Conservation (phyloP, 768 basidiomycete species). For the Russula emetica region DNA sequence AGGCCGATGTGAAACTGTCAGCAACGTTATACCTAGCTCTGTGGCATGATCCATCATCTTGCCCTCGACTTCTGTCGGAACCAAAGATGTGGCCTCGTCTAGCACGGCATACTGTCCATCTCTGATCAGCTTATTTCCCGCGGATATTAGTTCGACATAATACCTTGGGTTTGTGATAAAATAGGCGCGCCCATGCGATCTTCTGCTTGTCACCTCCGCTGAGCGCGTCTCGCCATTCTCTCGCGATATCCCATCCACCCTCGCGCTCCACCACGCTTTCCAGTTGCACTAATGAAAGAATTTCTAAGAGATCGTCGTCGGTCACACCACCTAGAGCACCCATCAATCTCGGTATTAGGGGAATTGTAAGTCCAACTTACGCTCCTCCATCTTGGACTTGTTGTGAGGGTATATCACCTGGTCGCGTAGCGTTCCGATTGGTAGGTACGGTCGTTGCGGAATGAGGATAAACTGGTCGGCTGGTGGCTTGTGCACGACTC, state of each 20-base stretch:
- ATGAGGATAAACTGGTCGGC: constrained; percentile 89
- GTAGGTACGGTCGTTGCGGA: constrained; percentile 94
- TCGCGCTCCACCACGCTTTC: constrained; percentile 83
- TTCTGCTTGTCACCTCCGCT: constrained; percentile 97
- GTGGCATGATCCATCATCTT: constrained; percentile 94
- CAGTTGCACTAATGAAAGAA: constrained; percentile 81
- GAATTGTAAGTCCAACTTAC: constrained; percentile 37
- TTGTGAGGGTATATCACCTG: constrained; percentile 96
- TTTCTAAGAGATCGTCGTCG: constrained; percentile 66
- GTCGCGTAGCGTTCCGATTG: constrained; percentile 87
- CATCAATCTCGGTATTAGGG: not conserved
- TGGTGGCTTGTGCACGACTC: constrained; percentile 84
- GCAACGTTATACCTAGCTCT: constrained; percentile 78
- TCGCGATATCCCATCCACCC: constrained; percentile 89
- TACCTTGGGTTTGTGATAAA: constrained; percentile 92
- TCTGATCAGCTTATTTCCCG: constrained; percentile 9
- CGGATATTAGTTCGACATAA: constrained; percentile 25
- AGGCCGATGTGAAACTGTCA: constrained; percentile 94
- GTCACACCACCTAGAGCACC: constrained; percentile 53
- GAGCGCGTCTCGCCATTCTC: constrained; percentile 90
- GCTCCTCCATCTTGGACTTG: constrained; percentile 68
- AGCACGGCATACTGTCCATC: constrained; percentile 80
- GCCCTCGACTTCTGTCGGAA: constrained; percentile 89
- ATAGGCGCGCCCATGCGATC: constrained; percentile 94
- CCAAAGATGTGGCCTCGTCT: constrained; percentile 94